Conservation (phyloP, 2,329 filamentous ascomycete genomes). For the Nectriaceae sp. region DNA sequence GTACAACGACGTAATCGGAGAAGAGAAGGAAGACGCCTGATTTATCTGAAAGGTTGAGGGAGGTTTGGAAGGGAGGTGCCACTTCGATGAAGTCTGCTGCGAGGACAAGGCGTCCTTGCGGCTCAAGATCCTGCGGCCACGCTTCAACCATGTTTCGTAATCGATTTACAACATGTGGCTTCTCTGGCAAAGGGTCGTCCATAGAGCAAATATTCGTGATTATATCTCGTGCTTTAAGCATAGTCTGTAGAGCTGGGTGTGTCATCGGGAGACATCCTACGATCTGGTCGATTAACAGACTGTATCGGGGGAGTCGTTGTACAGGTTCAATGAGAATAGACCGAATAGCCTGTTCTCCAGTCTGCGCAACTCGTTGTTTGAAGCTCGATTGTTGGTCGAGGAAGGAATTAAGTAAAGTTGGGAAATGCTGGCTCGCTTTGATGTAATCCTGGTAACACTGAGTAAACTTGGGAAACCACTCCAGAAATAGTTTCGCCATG, state of each 20-base stretch:
- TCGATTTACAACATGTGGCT: constrained; percentile 72
- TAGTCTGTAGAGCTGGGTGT: constrained; percentile 78
- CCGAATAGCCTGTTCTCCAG: constrained; percentile 86
- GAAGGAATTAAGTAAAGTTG: constrained; percentile 76
- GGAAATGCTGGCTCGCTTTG: constrained; percentile 83
- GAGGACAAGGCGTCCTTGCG: constrained; percentile 76
- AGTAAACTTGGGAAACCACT: constrained; percentile 93
- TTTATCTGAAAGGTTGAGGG: constrained; percentile 45
- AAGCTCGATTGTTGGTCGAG: constrained; percentile 82
- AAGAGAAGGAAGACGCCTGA: constrained; percentile 81
- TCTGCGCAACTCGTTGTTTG: constrained; percentile 75
- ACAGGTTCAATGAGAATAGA: constrained; percentile 96
- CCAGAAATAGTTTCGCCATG: constrained; percentile 78
- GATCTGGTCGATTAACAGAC: constrained; percentile 94
- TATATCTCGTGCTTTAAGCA: constrained; percentile 88
- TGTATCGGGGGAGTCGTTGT: constrained; percentile 91
- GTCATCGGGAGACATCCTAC: constrained; percentile 80
- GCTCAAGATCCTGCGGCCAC: constrained; percentile 73
- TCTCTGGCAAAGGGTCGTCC: constrained; percentile 70
- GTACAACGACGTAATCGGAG: constrained; percentile 74
- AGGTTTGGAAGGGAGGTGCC: constrained; percentile 65
- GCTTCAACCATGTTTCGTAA: constrained; percentile 75
- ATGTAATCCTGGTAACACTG: constrained; percentile 94
- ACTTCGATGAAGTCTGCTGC: constrained; percentile 81
- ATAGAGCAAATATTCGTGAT: constrained; percentile 96